Evolutionary conservation across 768 basidiomycete genomes (phyloP), one percentile per base, ranked within the genome.

Genomic region (Pleurotus salmoneostramineus): DNA sequence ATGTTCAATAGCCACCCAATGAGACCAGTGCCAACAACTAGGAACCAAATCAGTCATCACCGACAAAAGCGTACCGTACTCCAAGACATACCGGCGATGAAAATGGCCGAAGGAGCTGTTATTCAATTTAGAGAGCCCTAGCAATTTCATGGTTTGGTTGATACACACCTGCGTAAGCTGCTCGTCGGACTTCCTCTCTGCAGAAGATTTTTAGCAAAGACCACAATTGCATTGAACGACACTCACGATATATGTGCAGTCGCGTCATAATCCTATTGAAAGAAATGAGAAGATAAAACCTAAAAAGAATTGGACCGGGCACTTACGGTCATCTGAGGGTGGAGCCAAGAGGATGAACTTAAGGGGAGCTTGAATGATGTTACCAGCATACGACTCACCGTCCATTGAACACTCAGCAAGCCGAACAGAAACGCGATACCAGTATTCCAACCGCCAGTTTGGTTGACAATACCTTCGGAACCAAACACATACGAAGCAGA

Each of bases 1-100:
- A 96, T 89, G 71, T 95, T 96, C 60, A 94, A 78, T 6, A 95
- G 65, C 92, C 92, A 94, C 35, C 92, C 91, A 60, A 92, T 78
- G 46, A 88, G 71, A 56, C 88, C 88, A 3, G 88, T 90, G 4
- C 89, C 88, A 57, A 91, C 74, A 32, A 91, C 89, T 84, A 57
- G 10, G n/a, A 10, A 52, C 6, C 21, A 31, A 14, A 46, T 32
- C 48, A n/a, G 48, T 49, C 36, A 27, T 27, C 21, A 3, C 21
- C 21, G 21, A 3, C 21, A 27, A 27, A 27, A 27, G 21, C 21
- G 21, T 27, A 27, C 1, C 21, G 21, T 27, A 27, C 21, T 27
- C 21, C 21, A 27, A 36, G 48, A 59, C 73, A 63, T 50, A 74
- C 75, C 81, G 47, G 85, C 83, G 58, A 84, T 80, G 66, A 87